Evolutionary conservation across 148 eudicot species (phyloP).

Genomic region (Rhododendron griersonianum): DNA sequence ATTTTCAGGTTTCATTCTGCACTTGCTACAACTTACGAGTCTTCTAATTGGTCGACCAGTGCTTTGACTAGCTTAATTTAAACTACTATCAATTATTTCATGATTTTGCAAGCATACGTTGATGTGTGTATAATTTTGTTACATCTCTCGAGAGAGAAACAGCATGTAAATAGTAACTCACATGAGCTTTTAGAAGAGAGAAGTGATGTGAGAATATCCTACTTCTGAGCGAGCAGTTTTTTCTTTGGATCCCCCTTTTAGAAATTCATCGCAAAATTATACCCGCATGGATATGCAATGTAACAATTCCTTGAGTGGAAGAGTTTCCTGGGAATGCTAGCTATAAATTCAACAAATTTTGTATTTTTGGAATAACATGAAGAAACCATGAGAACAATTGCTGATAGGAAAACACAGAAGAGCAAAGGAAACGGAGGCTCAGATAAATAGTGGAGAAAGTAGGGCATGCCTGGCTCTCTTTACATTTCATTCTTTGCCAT

Average conservation of each 20-base stretch:
- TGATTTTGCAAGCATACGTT: not conserved
- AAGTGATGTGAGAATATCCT: not conserved
- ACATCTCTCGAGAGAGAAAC: not conserved
- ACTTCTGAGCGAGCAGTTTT: not conserved
- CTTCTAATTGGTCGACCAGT: not conserved
- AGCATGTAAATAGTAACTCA: not conserved
- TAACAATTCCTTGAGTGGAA: not conserved
- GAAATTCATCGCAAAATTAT: not conserved
- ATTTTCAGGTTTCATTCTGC: constrained; percentile 43
- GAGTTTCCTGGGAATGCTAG: not conserved
- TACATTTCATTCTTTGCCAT: not conserved
- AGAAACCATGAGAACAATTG: not conserved
- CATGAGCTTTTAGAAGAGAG: not conserved
- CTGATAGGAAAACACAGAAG: not conserved
- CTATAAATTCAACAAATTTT: not conserved
- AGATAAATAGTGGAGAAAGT: not conserved
- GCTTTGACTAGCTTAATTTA: not conserved
- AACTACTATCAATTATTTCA: not conserved
- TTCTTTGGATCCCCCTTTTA: not conserved
- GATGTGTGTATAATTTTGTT: not conserved
- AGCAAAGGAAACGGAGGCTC: not conserved
- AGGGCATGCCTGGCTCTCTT: not conserved
- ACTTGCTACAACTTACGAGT: not conserved
- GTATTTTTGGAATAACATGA: not conserved
- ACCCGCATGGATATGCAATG: not conserved